These are phyloP conservation scores for Exsudoporus floridanus DNA, from an alignment of 1,284 basidiomycete genomes.

Conservation along the genomic window DNA sequence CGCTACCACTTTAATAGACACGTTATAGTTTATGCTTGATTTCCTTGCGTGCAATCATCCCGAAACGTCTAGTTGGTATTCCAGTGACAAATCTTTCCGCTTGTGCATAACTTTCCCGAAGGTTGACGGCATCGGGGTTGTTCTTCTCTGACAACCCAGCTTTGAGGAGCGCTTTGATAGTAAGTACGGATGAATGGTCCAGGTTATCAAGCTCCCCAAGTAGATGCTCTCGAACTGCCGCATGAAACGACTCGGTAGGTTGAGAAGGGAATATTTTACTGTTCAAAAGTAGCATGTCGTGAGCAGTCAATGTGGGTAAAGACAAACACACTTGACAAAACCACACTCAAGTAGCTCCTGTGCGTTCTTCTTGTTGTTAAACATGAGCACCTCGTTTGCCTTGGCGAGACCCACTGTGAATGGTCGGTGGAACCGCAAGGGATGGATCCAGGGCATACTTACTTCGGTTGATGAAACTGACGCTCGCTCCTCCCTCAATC, in stretches of 20 bases:
- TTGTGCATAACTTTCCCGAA: constrained; percentile 70
- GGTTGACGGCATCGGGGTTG: constrained; percentile 60
- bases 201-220: constrained; percentile 54
- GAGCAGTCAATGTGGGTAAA: neutral
- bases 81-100: constrained; percentile 62
- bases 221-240: constrained; percentile 47
- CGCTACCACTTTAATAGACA: neutral
- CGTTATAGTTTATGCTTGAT: constrained; percentile 61
- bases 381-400: constrained; percentile 67
- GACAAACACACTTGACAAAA: constrained; percentile 59
- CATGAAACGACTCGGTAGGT: constrained; percentile 53
- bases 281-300: constrained; percentile 9
- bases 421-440: neutral
- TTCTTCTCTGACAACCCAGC: constrained; percentile 61
- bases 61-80: constrained; percentile 52
- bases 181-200: constrained; percentile 52
- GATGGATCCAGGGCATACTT: constrained; percentile 2
- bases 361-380: constrained; percentile 64
- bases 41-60: constrained; percentile 59
- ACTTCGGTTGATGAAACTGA: constrained; percentile 67
- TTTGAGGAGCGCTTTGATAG: constrained; percentile 54
- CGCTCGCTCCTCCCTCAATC: constrained; percentile 66
- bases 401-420: constrained; percentile 60
- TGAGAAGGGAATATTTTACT: constrained; percentile 63
- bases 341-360: constrained; percentile 59